phyloP scores from a whole-genome alignment of 1,284 basidiomycete genomes.

The Rhodotorula sp. region DNA sequence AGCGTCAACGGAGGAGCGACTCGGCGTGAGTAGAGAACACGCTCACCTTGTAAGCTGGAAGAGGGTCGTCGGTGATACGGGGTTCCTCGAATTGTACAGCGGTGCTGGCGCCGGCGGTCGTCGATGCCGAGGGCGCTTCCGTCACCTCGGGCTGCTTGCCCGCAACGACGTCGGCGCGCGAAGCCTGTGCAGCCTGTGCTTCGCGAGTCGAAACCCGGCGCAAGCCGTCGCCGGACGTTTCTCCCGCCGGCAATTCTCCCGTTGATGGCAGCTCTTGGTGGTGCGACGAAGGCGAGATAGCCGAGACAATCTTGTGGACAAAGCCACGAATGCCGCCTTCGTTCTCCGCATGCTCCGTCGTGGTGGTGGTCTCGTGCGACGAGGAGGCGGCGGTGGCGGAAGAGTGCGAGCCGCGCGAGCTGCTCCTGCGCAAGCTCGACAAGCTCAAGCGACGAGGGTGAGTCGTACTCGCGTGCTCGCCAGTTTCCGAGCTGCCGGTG shows the following conservation, averaged over 20 bases:
- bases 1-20: too few relatives aligned
- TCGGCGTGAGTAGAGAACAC: not conserved
- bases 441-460: slow-evolving; percentile 8
- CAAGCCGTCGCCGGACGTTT: not conserved
- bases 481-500: not conserved
- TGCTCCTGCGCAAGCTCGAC: not conserved
- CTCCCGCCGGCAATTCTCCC: not conserved
- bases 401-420: not conserved
- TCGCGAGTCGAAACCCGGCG: not conserved
- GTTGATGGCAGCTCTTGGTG: not conserved
- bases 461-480: not conserved
- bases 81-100: slow-evolving; percentile 1
- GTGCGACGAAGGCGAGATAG: slow-evolving; percentile 12
- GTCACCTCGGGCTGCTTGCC: not conserved
- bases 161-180: not conserved
- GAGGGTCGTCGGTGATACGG: not conserved
- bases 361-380: not conserved
- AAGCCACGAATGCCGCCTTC: slow-evolving; percentile 1
- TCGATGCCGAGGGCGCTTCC: not conserved
- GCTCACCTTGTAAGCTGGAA: slow-evolving; percentile 23
- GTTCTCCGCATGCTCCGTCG: not conserved
- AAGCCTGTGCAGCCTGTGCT: not conserved
- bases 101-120: not conserved
- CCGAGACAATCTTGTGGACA: slow-evolving; percentile 20
- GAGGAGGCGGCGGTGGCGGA: not conserved